Conservation (phyloP, 1,139 yeast genomes). For the Protomyces gravidus region DNA sequence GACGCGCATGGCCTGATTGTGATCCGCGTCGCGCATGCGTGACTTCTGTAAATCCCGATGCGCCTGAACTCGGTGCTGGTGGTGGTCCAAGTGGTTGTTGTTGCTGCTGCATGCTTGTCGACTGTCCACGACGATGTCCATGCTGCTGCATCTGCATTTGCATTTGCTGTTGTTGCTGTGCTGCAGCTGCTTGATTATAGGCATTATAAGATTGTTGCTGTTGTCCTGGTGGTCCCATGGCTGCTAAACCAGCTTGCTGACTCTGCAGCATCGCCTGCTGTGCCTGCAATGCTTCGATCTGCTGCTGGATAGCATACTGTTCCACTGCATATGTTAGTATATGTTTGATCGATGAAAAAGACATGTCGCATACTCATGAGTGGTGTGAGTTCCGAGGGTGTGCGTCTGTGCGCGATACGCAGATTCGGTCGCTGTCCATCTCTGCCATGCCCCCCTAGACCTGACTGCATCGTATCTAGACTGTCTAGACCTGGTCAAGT, state of each 20-base stretch:
- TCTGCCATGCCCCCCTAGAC: constrained; percentile 14
- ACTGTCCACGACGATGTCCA: constrained; percentile 34
- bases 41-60: constrained; percentile 28
- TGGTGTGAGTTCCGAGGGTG: constrained; percentile 28
- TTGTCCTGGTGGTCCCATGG: constrained; percentile 14
- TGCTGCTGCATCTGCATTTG: constrained; percentile 3
- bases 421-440: constrained; percentile 15
- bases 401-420: constrained; percentile 27
- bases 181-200: not conserved
- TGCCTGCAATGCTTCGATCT: constrained; percentile 27
- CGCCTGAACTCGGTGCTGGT: constrained; percentile 28
- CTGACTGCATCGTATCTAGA: constrained; percentile 31
- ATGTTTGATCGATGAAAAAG: not conserved
- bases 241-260: constrained; percentile 21
- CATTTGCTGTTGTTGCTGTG: not conserved
- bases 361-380: constrained; percentile 25
- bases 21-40: constrained; percentile 41
- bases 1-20: constrained; percentile 67
- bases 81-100: constrained; percentile 21
- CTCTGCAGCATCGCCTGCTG: constrained; percentile 28
- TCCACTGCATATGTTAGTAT: constrained; percentile 23
- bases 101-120: constrained; percentile 31
- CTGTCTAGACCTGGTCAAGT: not conserved
- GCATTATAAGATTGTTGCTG: constrained; percentile 5
- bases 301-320: constrained; percentile 26